Percentiles rank a stretch among this genome's conserved stretches.
phyloP scores from a whole-genome alignment of 495 filamentous ascomycete species.

The Aspergillus ostianus region DNA sequence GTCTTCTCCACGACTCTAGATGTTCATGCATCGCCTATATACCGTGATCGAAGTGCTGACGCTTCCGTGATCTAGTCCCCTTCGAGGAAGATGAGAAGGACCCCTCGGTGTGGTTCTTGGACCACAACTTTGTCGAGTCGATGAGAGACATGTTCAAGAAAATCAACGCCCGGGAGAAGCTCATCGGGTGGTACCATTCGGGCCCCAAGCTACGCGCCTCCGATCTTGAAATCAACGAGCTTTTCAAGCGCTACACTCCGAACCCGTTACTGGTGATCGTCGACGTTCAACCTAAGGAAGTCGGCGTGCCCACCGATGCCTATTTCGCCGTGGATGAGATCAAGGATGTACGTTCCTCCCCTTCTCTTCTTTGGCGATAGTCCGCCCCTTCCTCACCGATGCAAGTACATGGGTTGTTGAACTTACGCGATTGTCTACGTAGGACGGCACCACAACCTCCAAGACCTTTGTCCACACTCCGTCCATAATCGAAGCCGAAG shows the following conservation, averaged over 20 bases:
- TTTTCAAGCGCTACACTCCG: constrained; percentile 98
- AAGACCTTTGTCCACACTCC: constrained; percentile 99
- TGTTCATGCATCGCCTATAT: neutral
- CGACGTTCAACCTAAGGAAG: constrained; percentile 97
- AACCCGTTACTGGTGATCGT: constrained; percentile 97
- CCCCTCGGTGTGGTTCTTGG: constrained; percentile 97
- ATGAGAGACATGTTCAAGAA: constrained; percentile 99
- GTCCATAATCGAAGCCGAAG: constrained; percentile 97
- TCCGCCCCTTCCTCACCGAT: neutral
- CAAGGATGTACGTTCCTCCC: constrained; percentile 77
- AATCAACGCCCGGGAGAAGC: constrained; percentile 97
- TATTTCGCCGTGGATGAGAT: constrained; percentile 99
- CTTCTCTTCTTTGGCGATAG: neutral
- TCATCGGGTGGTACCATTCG: constrained; percentile 99
- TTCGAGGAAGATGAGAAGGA: constrained; percentile 99
- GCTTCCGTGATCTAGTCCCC: constrained; percentile 60
- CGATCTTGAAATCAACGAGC: constrained; percentile 98
- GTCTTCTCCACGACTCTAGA: constrained; percentile 26
- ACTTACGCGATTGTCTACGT: constrained; percentile 2
- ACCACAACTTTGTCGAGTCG: constrained; percentile 98
- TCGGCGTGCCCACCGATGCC: constrained; percentile 96
- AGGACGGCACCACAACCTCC: constrained; percentile 97
- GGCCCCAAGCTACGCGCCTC: constrained; percentile 95
- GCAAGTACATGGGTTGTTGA: neutral
- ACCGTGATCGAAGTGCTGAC: neutral